phyloP scores from a whole-genome alignment of 306 rosid species.

The Cucurbita argyrosperma region DNA sequence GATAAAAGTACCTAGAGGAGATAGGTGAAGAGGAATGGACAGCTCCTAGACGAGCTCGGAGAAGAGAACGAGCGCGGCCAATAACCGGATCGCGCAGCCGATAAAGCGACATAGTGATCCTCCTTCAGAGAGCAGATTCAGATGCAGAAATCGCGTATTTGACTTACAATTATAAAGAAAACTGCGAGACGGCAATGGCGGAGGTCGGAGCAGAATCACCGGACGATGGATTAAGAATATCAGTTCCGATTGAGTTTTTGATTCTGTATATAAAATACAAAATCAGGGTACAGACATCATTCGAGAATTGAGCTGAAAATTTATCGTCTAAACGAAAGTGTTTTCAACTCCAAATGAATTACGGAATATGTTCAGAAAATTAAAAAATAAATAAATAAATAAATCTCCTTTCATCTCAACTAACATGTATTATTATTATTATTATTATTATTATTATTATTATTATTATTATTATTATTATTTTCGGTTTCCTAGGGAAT shows the following conservation, averaged over 20 bases:
- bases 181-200: not conserved
- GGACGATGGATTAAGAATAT: not conserved
- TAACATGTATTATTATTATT: too few species aligned
- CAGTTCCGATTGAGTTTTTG: not conserved
- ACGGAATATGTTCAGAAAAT: not conserved
- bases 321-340: not conserved
- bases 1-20: conserved; percentile 41
- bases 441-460: too few species aligned
- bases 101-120: conserved; percentile 51
- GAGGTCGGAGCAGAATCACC: not conserved
- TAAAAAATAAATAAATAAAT: not conserved
- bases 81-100: conserved; percentile 74
- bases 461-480: too few species aligned
- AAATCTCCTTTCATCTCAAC: too few species aligned
- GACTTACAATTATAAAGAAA: not conserved
- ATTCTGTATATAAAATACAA: not conserved
- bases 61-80: conserved; percentile 33
- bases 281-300: not conserved
- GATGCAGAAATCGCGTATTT: not conserved
- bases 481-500: too few species aligned
- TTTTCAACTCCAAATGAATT: not conserved
- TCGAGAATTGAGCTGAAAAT: not conserved
- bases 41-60: conserved; percentile 43
- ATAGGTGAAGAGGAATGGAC: conserved; percentile 16
- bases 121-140: conserved; percentile 1